Percentiles rank a stretch among this genome's conserved stretches.
Conservation (phyloP, 306 rosid species). For the Cucurbita argyrosperma region DNA sequence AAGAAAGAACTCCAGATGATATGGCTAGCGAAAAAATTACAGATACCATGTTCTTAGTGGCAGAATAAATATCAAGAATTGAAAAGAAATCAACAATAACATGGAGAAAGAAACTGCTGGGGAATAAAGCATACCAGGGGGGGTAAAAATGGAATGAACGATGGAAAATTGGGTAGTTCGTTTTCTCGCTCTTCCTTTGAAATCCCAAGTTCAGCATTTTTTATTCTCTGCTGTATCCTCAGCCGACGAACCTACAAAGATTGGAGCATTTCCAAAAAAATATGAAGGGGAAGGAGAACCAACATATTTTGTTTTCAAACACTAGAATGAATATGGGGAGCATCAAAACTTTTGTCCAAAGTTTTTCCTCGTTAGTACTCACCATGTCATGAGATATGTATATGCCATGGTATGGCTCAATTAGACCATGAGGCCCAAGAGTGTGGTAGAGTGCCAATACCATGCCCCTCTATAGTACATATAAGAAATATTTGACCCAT, state of each 20-base stretch:
- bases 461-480: too few relatives aligned
- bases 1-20: neutral
- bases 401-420: too few relatives aligned
- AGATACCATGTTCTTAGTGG: neutral
- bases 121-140: conserved; percentile 56
- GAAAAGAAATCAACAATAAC: neutral
- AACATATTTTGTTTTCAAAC: neutral
- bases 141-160: conserved; percentile 96
- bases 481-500: too few relatives aligned
- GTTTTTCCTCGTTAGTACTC: neutral
- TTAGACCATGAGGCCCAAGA: too few relatives aligned
- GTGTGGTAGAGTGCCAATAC: too few relatives aligned
- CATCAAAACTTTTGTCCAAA: neutral
- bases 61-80: neutral
- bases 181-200: conserved; percentile 52
- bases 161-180: conserved; percentile 87
- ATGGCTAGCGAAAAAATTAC: neutral
- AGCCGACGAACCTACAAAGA: conserved; percentile 79
- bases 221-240: conserved; percentile 83
- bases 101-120: neutral
- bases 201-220: conserved; percentile 60
- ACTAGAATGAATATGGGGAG: neutral
- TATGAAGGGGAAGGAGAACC: neutral
- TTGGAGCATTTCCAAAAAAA: neutral
- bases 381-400: too few relatives aligned